Percentiles rank a stretch among this genome's conserved stretches.
Evolutionary conservation across 163 green algal genomes (phyloP).

Genomic region (Volvox carteri): DNA sequence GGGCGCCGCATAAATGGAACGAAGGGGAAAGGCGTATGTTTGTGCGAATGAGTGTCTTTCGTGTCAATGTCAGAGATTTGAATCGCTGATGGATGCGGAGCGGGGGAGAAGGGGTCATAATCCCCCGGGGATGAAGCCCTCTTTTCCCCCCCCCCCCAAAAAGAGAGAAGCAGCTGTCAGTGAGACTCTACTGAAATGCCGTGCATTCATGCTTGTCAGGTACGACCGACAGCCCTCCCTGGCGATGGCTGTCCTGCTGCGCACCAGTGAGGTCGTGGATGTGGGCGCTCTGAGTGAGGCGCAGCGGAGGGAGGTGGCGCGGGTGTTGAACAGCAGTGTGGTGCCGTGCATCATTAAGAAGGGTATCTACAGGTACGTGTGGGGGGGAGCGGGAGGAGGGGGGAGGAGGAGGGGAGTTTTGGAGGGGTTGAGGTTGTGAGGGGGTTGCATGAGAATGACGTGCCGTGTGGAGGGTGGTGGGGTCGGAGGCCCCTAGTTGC

Average conservation of each 20-base stretch:
- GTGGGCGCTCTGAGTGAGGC: constrained; percentile 26
- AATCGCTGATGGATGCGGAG: too few species aligned
- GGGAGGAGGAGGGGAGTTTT: not conserved
- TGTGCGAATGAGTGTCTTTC: too few species aligned
- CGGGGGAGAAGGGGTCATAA: too few species aligned
- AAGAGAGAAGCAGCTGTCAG: too few species aligned
- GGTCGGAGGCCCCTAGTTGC: not conserved
- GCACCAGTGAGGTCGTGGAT: constrained; percentile 26
- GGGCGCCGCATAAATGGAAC: too few species aligned
- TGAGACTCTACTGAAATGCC: not conserved
- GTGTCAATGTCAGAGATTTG: too few species aligned
- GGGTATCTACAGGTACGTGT: constrained; percentile 7
- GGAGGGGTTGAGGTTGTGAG: not conserved
- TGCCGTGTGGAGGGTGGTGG: not conserved
- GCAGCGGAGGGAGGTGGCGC: not conserved
- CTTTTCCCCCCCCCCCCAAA: too few species aligned
- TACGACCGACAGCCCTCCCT: constrained; percentile 36
- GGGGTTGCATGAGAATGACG: not conserved
- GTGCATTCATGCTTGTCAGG: not conserved
- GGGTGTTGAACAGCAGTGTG: not conserved
- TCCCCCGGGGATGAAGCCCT: too few species aligned
- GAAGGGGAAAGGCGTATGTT: too few species aligned
- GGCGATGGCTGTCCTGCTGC: constrained; percentile 23
- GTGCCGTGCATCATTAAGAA: constrained; percentile 34
- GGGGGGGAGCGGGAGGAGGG: not conserved